phyloP scores from a whole-genome alignment of 805 yeast genomes.

The Saccharomycopsis lassenensis region DNA sequence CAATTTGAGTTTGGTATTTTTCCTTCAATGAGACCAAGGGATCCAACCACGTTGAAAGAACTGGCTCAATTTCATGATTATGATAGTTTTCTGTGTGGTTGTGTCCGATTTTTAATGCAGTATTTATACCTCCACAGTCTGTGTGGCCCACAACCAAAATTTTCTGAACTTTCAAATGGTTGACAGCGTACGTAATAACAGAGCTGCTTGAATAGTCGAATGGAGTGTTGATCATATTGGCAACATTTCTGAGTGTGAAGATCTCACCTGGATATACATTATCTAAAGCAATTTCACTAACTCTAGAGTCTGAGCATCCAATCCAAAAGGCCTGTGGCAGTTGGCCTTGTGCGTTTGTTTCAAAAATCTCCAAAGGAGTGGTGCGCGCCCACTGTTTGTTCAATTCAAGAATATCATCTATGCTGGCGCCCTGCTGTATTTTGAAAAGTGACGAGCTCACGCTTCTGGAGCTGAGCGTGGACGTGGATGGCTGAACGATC shows the following conservation, averaged over 20 bases:
- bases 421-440: background rate
- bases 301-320: conserved; percentile 88
- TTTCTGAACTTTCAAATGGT: conserved; percentile 67
- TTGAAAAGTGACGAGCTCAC: conserved; percentile 1
- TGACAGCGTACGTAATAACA: conserved; percentile 79
- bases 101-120: conserved; percentile 53
- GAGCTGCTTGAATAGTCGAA: conserved; percentile 66
- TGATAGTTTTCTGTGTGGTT: conserved; percentile 38
- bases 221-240: conserved; percentile 50
- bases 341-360: conserved; percentile 66
- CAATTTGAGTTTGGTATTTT: conserved; percentile 41
- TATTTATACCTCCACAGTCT: conserved; percentile 90
- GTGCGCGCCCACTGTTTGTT: conserved; percentile 4
- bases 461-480: background rate
- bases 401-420: conserved; percentile 3
- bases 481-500: too few relatives aligned
- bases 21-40: conserved; percentile 42
- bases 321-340: conserved; percentile 86
- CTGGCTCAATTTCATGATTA: conserved; percentile 10
- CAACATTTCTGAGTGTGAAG: conserved; percentile 79
- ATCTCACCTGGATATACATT: conserved; percentile 74
- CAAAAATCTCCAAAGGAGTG: background rate
- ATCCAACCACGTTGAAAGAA: conserved; percentile 2
- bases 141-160: conserved; percentile 88
- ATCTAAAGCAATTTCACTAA: conserved; percentile 64